Conservation (phyloP, 1,284 basidiomycete species). For the Sanghuangporus sanghuang region DNA sequence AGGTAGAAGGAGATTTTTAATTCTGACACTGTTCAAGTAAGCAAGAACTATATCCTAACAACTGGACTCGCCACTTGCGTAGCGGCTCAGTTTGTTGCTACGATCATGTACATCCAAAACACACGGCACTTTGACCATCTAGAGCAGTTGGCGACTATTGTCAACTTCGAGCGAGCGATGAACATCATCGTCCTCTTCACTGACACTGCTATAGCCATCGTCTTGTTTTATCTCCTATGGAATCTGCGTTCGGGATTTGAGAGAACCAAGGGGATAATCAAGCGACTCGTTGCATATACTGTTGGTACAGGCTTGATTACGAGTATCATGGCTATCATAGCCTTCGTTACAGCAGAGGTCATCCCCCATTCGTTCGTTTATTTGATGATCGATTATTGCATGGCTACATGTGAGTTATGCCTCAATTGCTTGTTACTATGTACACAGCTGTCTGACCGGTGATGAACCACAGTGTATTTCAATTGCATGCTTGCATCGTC, state of each 20-base stretch:
- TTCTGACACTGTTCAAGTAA: background rate
- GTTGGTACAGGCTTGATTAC: background rate
- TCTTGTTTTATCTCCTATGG: background rate
- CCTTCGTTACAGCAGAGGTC: background rate
- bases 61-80: background rate
- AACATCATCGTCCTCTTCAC: background rate
- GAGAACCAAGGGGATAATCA: constrained; percentile 5
- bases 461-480: background rate
- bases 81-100: background rate
- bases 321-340: background rate
- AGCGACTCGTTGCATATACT: constrained; percentile 2
- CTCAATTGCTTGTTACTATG: background rate
- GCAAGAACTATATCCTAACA: background rate
- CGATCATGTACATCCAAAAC: background rate
- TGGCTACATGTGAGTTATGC: background rate
- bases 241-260: constrained; percentile 1
- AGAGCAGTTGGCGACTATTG: background rate
- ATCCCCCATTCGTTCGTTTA: background rate
- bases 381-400: background rate
- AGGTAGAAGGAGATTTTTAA: background rate
- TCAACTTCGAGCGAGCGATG: background rate
- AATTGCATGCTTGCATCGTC: background rate
- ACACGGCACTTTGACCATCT: background rate
- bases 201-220: background rate
- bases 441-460: background rate